Percentiles rank a stretch among this genome's conserved stretches.
Conservation (phyloP, 257 asterid species). For the Solanum sejunctum region DNA sequence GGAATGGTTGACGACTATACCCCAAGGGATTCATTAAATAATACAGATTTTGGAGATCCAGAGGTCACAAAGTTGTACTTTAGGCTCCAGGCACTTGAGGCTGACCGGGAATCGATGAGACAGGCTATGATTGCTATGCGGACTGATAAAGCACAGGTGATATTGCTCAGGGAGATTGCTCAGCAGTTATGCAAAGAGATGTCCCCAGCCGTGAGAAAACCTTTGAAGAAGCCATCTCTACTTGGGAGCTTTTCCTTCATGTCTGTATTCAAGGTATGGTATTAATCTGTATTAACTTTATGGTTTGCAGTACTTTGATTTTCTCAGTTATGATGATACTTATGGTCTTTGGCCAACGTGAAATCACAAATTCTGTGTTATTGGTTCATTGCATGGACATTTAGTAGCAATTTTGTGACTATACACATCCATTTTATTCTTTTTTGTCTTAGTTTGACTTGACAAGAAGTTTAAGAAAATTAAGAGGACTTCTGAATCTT, state of each 20-base stretch:
- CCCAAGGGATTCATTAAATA: constrained; percentile 39
- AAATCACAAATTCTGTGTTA: not conserved
- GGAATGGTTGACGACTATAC: constrained; percentile 44
- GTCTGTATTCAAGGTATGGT: constrained; percentile 66
- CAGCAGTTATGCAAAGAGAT: constrained; percentile 71
- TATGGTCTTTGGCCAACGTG: not conserved
- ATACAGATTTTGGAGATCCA: constrained; percentile 39
- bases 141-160: constrained; percentile 85
- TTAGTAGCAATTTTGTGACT: not conserved
- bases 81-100: constrained; percentile 95
- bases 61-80: constrained; percentile 79
- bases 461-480: not conserved
- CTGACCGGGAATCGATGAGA: constrained; percentile 96
- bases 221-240: constrained; percentile 38
- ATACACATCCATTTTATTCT: not conserved
- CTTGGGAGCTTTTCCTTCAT: constrained; percentile 36
- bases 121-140: constrained; percentile 79
- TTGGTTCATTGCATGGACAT: not conserved
- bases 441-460: not conserved
- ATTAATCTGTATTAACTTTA: not conserved
- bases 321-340: constrained; percentile 40
- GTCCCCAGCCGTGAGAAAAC: constrained; percentile 44
- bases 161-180: constrained; percentile 89
- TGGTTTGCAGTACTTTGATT: not conserved
- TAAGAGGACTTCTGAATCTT: not conserved